Conservation (phyloP, 768 basidiomycete genomes). For the Pleurotus djamor region DNA sequence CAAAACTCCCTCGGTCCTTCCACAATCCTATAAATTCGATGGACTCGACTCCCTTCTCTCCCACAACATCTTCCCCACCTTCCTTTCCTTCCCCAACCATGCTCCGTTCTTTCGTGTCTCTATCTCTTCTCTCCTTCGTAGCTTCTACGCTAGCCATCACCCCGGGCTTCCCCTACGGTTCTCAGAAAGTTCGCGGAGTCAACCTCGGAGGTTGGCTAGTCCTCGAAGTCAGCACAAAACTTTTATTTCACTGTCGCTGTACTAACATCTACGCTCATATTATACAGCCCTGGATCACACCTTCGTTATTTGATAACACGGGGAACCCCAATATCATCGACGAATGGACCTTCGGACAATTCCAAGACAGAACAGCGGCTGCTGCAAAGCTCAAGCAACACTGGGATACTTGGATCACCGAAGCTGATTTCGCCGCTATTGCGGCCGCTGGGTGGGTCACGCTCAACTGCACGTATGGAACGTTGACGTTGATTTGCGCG, state of each 20-base stretch:
- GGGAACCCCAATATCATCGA: slow-evolving; percentile 61
- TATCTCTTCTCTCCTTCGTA: slow-evolving; percentile 15
- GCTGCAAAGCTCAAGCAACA: slow-evolving; percentile 53
- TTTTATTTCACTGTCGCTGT: not conserved
- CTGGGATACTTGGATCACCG: slow-evolving; percentile 85
- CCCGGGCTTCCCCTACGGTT: slow-evolving; percentile 72
- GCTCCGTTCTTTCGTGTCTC: not conserved
- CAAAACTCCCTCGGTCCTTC: not conserved
- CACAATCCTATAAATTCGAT: not conserved
- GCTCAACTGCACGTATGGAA: slow-evolving; percentile 6
- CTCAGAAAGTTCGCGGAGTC: slow-evolving; percentile 75
- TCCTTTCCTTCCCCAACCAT: not conserved
- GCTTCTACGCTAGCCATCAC: slow-evolving; percentile 29
- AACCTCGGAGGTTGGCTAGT: slow-evolving; percentile 70
- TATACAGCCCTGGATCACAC: slow-evolving; percentile 73
- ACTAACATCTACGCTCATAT: not conserved
- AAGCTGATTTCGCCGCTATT: slow-evolving; percentile 74
- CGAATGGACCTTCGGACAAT: slow-evolving; percentile 76
- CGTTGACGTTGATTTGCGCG: not conserved
- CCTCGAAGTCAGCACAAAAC: slow-evolving; percentile 30
- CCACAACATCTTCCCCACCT: not conserved
- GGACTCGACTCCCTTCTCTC: not conserved
- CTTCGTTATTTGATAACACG: slow-evolving; percentile 71
- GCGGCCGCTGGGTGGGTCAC: slow-evolving; percentile 65
- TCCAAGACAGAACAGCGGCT: slow-evolving; percentile 51